Evolutionary conservation across 2,329 filamentous ascomycete genomes (phyloP).

Genomic region (Colletotrichum ledebouriae): DNA sequence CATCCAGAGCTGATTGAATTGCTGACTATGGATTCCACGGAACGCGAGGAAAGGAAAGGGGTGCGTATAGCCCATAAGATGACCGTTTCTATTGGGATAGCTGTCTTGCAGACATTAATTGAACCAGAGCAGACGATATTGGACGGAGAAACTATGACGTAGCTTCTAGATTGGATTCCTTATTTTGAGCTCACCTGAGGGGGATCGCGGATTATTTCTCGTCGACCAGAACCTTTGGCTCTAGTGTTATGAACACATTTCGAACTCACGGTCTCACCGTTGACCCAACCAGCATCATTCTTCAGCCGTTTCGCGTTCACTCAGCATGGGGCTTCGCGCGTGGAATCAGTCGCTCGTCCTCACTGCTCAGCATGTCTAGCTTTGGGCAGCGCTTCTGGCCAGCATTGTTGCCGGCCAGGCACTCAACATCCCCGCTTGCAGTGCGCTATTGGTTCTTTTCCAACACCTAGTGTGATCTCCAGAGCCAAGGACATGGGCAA

Average conservation of each 20-base stretch:
- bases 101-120: background rate
- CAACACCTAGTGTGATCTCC: conserved; percentile 37
- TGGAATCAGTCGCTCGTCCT: background rate
- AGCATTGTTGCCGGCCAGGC: conserved; percentile 36
- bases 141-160: background rate
- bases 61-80: background rate
- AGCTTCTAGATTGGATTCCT: background rate
- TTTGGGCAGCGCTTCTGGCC: background rate
- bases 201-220: no score
- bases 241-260: no score
- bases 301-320: background rate
- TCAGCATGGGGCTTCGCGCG: background rate
- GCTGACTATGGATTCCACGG: conserved; percentile 4
- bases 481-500: conserved; percentile 40
- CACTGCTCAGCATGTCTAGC: background rate
- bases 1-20: background rate
- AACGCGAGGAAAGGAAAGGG: background rate
- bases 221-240: background rate
- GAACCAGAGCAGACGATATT: background rate
- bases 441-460: conserved; percentile 40
- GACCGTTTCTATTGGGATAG: background rate
- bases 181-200: background rate
- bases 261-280: no score
- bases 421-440: conserved; percentile 42
- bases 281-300: no score